These are phyloP conservation scores for Aspergillus arachidicola DNA, from an alignment of 2,329 filamentous ascomycete genomes.

Conservation along the genomic window DNA sequence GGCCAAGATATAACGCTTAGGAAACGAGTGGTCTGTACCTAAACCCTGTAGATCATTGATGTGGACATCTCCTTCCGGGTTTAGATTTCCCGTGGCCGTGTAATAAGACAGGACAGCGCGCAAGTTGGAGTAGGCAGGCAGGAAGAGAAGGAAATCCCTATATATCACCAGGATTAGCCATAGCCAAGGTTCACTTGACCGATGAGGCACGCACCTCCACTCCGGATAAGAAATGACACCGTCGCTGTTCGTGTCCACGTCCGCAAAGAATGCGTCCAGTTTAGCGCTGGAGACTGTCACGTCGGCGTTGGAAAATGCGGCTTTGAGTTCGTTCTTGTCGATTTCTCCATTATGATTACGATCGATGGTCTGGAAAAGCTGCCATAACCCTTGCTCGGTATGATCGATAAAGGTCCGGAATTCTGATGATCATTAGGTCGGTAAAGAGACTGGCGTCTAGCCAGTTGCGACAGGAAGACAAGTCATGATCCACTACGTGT, in stretches of 20 bases:
- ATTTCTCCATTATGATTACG: constrained; percentile 81
- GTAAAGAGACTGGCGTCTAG: constrained; percentile 21
- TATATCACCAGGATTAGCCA: constrained; percentile 13
- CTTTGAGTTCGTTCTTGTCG: constrained; percentile 79
- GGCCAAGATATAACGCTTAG: constrained; percentile 38
- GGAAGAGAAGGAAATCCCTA: constrained; percentile 92
- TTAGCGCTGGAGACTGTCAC: constrained; percentile 76
- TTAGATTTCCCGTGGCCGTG: constrained; percentile 83
- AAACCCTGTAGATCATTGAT: constrained; percentile 91
- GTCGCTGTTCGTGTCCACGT: constrained; percentile 88
- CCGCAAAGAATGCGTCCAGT: constrained; percentile 81
- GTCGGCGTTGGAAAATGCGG: constrained; percentile 76
- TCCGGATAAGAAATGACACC: constrained; percentile 87
- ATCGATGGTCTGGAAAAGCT: constrained; percentile 86
- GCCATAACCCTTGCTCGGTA: constrained; percentile 79
- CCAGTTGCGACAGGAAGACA: constrained; percentile 19
- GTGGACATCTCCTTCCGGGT: constrained; percentile 89
- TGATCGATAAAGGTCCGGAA: constrained; percentile 86
- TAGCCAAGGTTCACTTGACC: constrained; percentile 10
- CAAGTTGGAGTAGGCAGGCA: constrained; percentile 70
- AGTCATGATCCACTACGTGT: constrained; percentile 17
- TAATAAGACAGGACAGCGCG: constrained; percentile 89
- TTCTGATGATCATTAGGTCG: constrained; percentile 58
- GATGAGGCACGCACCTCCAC: constrained; percentile 75
- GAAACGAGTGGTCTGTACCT: constrained; percentile 67